Evolutionary conservation across 257 asterid genomes (phyloP).

Genomic region (Solanum clarkiae): DNA sequence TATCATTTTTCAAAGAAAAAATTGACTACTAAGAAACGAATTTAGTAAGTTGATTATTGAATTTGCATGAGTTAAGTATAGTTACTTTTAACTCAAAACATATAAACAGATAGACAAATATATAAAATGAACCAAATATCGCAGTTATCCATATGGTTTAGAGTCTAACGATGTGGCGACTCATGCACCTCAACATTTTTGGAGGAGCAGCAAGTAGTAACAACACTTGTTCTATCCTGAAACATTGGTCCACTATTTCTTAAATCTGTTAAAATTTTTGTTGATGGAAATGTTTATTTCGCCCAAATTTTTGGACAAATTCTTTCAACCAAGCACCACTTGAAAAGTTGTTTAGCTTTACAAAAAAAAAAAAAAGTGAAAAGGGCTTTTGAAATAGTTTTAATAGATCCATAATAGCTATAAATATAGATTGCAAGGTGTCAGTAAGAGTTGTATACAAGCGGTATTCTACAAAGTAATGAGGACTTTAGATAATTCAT

Average conservation of each 20-base stretch:
- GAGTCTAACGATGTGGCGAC: constrained; percentile 5
- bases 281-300: not conserved
- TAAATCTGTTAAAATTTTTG: not conserved
- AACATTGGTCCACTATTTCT: not conserved
- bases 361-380: not conserved
- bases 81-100: too few species aligned
- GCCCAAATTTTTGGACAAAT: not conserved
- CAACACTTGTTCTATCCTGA: not conserved
- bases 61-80: not conserved
- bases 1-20: too few species aligned
- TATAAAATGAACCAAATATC: not conserved
- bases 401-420: not conserved
- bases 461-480: not conserved
- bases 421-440: too few species aligned
- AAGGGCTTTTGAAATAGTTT: not conserved
- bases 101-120: too few species aligned
- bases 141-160: not conserved
- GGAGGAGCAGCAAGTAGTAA: not conserved
- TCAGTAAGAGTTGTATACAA: not conserved
- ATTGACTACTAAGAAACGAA: not conserved
- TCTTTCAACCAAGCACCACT: not conserved
- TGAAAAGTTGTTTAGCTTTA: not conserved
- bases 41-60: not conserved
- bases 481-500: not conserved
- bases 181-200: not conserved